Conservation (phyloP, 2,329 filamentous ascomycete genomes). For the Apiospora phragmitis region DNA sequence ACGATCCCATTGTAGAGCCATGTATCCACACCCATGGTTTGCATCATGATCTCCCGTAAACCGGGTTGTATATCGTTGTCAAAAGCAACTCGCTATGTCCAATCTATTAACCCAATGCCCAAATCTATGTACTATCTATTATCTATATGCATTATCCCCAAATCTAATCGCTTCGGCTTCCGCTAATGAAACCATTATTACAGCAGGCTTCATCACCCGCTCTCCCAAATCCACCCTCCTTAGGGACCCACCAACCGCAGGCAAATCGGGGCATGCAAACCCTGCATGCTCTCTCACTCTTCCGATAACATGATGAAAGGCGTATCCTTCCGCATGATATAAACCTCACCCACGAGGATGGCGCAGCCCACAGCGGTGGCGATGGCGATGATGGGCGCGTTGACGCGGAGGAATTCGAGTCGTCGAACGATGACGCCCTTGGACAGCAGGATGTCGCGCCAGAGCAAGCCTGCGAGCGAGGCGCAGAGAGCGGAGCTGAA, state of each 20-base stretch:
- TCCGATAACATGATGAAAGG: not conserved
- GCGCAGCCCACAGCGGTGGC: constrained; percentile 62
- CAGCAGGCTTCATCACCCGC: not conserved
- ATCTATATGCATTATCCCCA: not conserved
- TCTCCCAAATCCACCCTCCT: not conserved
- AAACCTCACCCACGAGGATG: constrained; percentile 58
- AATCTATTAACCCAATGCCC: not conserved
- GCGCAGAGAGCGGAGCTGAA: constrained; percentile 74
- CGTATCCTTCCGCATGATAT: constrained; percentile 43
- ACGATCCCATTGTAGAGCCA: no score
- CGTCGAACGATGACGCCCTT: constrained; percentile 67
- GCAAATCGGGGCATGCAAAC: no score
- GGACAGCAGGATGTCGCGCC: constrained; percentile 67
- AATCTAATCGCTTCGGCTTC: not conserved
- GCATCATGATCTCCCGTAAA: no score
- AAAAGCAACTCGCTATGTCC: not conserved
- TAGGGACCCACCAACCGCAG: not conserved
- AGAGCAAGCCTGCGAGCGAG: constrained; percentile 69
- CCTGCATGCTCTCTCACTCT: not conserved
- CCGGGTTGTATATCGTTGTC: not conserved
- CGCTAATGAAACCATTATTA: not conserved
- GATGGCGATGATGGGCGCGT: constrained; percentile 70
- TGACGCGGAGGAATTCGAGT: constrained; percentile 67
- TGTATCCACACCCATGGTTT: no score
- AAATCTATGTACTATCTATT: not conserved